Percentiles rank a stretch among this genome's conserved stretches.
phyloP scores from a whole-genome alignment of 768 basidiomycete genomes.

The Terana coerulea region DNA sequence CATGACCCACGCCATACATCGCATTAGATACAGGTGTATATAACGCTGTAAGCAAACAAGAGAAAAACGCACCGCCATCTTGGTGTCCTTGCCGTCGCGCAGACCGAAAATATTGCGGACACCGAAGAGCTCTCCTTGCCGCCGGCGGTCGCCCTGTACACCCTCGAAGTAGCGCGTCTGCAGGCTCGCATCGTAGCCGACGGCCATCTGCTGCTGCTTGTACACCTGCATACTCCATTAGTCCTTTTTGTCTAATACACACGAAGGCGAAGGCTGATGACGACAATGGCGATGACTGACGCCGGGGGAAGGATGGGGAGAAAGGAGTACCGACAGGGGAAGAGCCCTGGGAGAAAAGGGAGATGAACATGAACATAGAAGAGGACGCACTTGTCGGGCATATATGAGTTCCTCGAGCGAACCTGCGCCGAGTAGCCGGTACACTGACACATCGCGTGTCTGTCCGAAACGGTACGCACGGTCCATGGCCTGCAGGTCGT shows the following conservation, averaged over 20 bases:
- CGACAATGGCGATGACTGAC: too few species aligned
- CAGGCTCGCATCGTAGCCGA: constrained; percentile 78
- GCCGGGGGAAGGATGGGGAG: too few species aligned
- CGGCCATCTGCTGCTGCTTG: constrained; percentile 93
- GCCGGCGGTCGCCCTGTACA: constrained; percentile 70
- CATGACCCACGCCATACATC: not conserved
- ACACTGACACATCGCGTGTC: constrained; percentile 79
- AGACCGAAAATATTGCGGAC: constrained; percentile 82
- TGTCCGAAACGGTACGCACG: constrained; percentile 86
- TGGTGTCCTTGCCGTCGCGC: constrained; percentile 67
- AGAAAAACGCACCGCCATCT: constrained; percentile 53
- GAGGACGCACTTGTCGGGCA: constrained; percentile 80
- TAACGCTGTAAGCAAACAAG: not conserved
- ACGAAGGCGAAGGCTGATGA: too few species aligned
- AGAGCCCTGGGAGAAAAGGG: too few species aligned
- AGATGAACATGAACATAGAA: too few species aligned
- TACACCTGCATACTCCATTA: too few species aligned
- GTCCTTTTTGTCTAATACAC: too few species aligned
- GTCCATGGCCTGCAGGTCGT: constrained; percentile 93
- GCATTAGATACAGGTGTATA: not conserved
- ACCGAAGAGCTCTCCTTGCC: constrained; percentile 83
- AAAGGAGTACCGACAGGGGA: too few species aligned
- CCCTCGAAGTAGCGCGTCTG: constrained; percentile 84
- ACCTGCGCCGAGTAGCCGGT: constrained; percentile 80
- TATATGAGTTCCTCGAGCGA: constrained; percentile 88